Base-by-base conservation (phyloP, 2,329 filamentous ascomycete genomes). In the Botrytis pseudocinerea region DNA sequence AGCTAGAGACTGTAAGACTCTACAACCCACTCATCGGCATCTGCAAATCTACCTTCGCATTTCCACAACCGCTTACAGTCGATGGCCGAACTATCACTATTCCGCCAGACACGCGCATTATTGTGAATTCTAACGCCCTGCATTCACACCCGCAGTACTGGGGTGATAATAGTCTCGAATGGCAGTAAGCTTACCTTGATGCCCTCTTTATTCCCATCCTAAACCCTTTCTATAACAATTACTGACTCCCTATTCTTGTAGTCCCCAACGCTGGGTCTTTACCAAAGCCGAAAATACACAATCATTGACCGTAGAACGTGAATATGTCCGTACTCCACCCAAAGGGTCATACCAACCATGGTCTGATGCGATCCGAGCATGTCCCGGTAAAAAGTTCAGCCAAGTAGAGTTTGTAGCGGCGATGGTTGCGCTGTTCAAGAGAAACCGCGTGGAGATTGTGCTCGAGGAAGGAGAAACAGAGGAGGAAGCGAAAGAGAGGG, bases 361-460 rank as follows among this genome's bases (percentile, higher is more conserved):
- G 76, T 70, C 74, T 25, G 57, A 44, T 16, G 75, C 76, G 48
- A 70, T 74, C 1, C 69, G 76, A 40, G 46, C 75, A 10, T 78
- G 76, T 66, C 76, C 76, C 0, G 75, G 76, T 8, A 77, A 75
- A 63, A 76, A 76, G 25, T 77, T 77, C 35, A 69, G 74, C 9
- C 73, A 76, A 59, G 76, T 78, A 8, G 76, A 78, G 62, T 77
- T 78, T 68, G 74, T 76, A 14, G 74, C 76, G 38, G 76, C 74
- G 22, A 74, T 77, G 46, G 60, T 71, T 40, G 46, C 46, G 9
- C n/a, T 71, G 12, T 71, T 71, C 40, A 57, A 65, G 25, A 70
- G 71, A 25, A 42, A 76, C 72, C 48, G 51, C 22, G 74, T 72
- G 1, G 60, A 66, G 22, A 48, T 73, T 12, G 70, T 74, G 14